Evolutionary conservation across 805 yeast species (phyloP).

Genomic region (Metschnikowia picachoensis): DNA sequence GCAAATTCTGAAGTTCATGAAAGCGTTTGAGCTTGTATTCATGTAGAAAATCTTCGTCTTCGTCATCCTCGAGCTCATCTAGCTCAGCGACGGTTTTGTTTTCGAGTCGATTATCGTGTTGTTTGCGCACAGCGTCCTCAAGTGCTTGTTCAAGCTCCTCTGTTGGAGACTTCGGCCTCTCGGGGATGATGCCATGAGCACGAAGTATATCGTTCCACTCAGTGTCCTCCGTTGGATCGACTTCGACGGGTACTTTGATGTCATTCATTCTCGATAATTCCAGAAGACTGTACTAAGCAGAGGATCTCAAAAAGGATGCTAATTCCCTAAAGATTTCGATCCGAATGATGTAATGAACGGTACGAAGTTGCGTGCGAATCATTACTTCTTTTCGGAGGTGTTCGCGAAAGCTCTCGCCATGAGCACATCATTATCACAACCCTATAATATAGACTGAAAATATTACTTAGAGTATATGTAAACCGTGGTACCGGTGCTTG

Average conservation of each 20-base stretch:
- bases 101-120: conserved; percentile 81
- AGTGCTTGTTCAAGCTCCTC: conserved; percentile 83
- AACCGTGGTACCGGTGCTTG: no score
- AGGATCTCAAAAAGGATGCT: no score
- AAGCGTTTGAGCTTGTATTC: conserved; percentile 73
- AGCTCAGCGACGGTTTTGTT: conserved; percentile 73
- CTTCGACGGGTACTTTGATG: conserved; percentile 74
- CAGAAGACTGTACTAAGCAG: no score
- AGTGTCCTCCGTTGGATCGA: conserved; percentile 93
- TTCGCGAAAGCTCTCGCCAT: no score
- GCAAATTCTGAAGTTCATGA: conserved; percentile 63
- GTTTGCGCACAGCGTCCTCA: conserved; percentile 73
- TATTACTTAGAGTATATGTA: no score
- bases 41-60: conserved; percentile 85
- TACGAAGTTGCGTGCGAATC: no score
- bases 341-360: no score
- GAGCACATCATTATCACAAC: no score
- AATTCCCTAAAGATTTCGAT: no score
- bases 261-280: conserved; percentile 24
- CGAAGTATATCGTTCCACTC: conserved; percentile 98
- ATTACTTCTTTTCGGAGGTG: no score
- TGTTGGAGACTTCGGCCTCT: conserved; percentile 84
- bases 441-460: no score
- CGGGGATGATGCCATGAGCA: conserved; percentile 87
- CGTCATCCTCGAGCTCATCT: conserved; percentile 86